Conservation (phyloP, 805 yeast species). For the Saitoella complicata region DNA sequence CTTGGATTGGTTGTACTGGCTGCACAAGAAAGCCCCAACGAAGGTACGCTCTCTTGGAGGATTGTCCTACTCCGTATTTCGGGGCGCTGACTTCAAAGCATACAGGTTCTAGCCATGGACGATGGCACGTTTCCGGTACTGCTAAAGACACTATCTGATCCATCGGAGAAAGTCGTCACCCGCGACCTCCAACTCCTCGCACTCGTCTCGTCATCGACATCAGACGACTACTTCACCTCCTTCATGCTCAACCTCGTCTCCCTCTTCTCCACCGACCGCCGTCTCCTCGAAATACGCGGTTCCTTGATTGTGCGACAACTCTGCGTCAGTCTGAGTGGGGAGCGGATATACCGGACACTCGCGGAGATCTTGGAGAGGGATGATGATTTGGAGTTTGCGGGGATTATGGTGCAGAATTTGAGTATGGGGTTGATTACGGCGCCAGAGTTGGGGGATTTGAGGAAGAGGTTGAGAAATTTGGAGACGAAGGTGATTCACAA, state of each 20-base stretch:
- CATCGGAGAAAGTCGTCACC: constrained; percentile 62
- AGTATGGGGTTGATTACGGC: constrained; percentile 76
- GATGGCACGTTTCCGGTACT: constrained; percentile 61
- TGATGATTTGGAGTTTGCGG: constrained; percentile 53
- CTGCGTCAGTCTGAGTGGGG: constrained; percentile 67
- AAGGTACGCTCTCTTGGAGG: too few relatives aligned
- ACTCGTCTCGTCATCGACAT: constrained; percentile 51
- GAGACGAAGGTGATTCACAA: constrained; percentile 36
- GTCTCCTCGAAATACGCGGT: constrained; percentile 52
- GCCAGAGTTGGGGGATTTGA: constrained; percentile 54
- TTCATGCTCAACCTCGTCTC: constrained; percentile 58
- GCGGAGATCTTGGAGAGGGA: constrained; percentile 52
- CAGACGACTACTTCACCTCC: constrained; percentile 57
- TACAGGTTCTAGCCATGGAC: constrained; percentile 28
- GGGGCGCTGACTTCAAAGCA: too few relatives aligned
- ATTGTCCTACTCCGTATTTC: too few relatives aligned
- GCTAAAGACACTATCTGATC: constrained; percentile 54
- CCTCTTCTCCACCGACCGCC: constrained; percentile 53
- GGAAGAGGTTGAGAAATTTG: constrained; percentile 50
- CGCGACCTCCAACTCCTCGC: constrained; percentile 58
- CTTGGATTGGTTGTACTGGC: constrained; percentile 74
- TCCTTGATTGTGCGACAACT: constrained; percentile 72
- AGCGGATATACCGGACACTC: constrained; percentile 62
- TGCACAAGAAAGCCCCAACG: constrained; percentile 43
- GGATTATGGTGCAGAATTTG: constrained; percentile 70